Evolutionary conservation across 345 rosid species (phyloP), one percentile per base, ranked within the genome.

Genomic region (Lenwebbia sp.): DNA sequence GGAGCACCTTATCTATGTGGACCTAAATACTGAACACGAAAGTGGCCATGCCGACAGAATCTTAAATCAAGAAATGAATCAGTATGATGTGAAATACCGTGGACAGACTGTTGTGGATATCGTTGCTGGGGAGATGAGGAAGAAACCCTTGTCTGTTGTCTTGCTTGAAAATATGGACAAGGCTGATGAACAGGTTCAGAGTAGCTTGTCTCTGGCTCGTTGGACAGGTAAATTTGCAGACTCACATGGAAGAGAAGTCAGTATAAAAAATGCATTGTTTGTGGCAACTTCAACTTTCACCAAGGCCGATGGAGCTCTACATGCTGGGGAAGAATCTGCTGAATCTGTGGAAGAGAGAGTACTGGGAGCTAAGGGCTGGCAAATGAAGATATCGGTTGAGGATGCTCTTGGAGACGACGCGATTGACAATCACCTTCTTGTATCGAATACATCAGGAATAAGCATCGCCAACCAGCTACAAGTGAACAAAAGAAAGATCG

Each of bases 131-230:
- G 95, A 94, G 89, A 50, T 95, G 90, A 85, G 88, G 87, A 93
- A 88, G 89, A 95, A 89, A 76, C 97, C 97, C 19, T 58, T 78
- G 47, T 92, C 94, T 47, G 90, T 95, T 41, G 92, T 94, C 26
- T 94, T 94, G 85, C 95, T 95, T 78, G 97, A 95, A 89, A 93
- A 94, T 90, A 87, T 94, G 57, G 96, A 94, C 82, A 90, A 91
- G 88, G 95, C 97, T 15, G 97, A 95, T 84, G 90, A 88, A 83
- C 93, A 86, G 87, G 89, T 90, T 22, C 93, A 88, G 83, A 85
- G 40, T 55, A 89, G 87, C 87, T 91, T 95, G 89, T 92, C 86
- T 37, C 91, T 86, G 86, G 98, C 98, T 84, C 85, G 90, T 3
- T 89, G 58, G 85, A 91, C 91, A 0, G 95, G 98, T 56, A 94